Conservation (phyloP, 75 land plant species). For the Cunninghamia lanceolata region DNA sequence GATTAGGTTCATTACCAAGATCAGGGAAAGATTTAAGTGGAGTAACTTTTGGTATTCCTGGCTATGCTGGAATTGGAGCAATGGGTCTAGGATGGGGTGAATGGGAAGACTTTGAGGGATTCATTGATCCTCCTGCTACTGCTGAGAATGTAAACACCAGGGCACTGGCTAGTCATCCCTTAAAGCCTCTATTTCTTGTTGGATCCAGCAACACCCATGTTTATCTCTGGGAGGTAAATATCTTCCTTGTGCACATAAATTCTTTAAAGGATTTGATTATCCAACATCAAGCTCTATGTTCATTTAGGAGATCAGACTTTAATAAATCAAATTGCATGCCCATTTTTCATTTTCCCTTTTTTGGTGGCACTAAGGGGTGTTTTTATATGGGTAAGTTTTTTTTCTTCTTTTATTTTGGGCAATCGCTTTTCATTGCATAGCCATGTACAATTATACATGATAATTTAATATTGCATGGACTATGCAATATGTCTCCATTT, state of each 20-base stretch:
- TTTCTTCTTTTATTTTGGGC: neutral
- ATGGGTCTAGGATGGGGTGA: constrained; percentile 89
- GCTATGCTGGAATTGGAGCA: constrained; percentile 92
- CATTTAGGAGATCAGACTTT: neutral
- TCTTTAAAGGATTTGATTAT: neutral
- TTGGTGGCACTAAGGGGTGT: neutral
- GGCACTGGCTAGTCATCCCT: constrained; percentile 84
- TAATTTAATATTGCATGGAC: neutral
- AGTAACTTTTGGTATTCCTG: constrained; percentile 85
- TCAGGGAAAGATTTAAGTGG: constrained; percentile 64
- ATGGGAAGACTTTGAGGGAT: constrained; percentile 68
- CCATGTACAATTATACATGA: neutral
- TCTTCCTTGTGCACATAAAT: neutral
- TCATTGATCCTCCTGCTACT: constrained; percentile 80
- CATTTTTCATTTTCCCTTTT: neutral
- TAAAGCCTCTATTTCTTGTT: constrained; percentile 78
- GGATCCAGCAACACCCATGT: constrained; percentile 93
- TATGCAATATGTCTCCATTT: neutral
- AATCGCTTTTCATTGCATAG: neutral
- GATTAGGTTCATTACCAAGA: constrained; percentile 42
- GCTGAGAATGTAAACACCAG: constrained; percentile 65
- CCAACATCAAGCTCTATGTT: neutral
- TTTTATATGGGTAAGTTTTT: neutral
- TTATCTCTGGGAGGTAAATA: constrained; percentile 92
- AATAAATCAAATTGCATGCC: neutral